Percentiles rank a stretch among this genome's conserved stretches.
These are phyloP conservation scores for Grifola frondosa DNA, from an alignment of 1,284 basidiomycete species.

Conservation along the genomic window DNA sequence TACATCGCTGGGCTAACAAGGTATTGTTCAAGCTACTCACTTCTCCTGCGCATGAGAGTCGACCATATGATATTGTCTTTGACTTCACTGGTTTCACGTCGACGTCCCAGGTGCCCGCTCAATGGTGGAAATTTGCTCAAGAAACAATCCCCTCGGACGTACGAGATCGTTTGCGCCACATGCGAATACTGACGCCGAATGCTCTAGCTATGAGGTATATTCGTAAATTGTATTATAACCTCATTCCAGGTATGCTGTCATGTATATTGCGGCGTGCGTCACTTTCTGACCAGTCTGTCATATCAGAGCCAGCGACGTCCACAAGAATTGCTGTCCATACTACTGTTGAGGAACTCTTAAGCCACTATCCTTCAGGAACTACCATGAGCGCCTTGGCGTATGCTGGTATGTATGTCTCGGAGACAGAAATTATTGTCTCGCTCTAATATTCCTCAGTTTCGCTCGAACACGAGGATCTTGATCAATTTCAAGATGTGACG, in stretches of 20 bases:
- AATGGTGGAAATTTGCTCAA: slow-evolving; percentile 79
- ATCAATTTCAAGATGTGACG: slow-evolving; percentile 56
- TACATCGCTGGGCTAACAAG: too few relatives aligned
- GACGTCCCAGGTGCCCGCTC: slow-evolving; percentile 75
- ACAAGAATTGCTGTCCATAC: slow-evolving; percentile 23
- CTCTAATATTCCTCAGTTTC: slow-evolving; percentile 39
- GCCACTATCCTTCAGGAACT: slow-evolving; percentile 48
- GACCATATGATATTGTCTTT: slow-evolving; percentile 71
- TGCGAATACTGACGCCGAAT: slow-evolving; percentile 83
- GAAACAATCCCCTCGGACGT: slow-evolving; percentile 78
- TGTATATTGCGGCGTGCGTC: background rate
- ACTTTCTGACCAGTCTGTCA: slow-evolving; percentile 1
- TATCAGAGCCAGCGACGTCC: slow-evolving; percentile 21
- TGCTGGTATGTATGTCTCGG: slow-evolving; percentile 44
- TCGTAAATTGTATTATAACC: slow-evolving; percentile 73
- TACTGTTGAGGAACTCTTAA: slow-evolving; percentile 47
- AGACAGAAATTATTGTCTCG: background rate
- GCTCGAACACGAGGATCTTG: slow-evolving; percentile 56
- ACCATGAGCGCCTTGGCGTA: slow-evolving; percentile 49
- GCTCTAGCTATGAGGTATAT: slow-evolving; percentile 71
- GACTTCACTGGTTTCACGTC: slow-evolving; percentile 83
- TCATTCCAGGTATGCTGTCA: slow-evolving; percentile 62
- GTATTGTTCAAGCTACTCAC: too few relatives aligned
- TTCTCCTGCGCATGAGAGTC: slow-evolving; percentile 44
- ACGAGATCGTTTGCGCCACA: slow-evolving; percentile 51